Base-by-base conservation (phyloP, 148 eudicot genomes). In the Chenopodium album region DNA sequence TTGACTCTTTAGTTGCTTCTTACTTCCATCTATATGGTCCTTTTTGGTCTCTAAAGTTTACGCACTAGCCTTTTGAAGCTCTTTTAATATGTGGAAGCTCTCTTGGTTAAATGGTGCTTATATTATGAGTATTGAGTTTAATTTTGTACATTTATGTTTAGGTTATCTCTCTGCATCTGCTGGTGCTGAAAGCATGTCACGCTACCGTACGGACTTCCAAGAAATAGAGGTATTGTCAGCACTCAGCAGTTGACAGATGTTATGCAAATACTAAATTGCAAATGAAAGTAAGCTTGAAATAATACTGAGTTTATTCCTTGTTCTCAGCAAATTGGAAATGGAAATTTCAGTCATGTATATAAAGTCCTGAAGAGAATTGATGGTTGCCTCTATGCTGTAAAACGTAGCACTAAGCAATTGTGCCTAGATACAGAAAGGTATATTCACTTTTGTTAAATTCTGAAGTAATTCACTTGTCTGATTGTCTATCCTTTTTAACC, bases 341-440 rank as follows among this genome's bases (percentile, higher is more conserved):
- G 98, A 71, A 93, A 95, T 87, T 95, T 95, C 86, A 95, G 91
- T 79, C 81, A 85, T 70, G 98, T 93, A 79, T 95, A 86, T 86
- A 95, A 93, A 86, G 98, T 84, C 41, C 69, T 93, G 85, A 92
- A 90, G 81, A 91, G 98, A 89, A 89, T 95, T 56, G 98, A 95
- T 85, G 98, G 98, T 76, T 92, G 94, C 84, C 67, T 88, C 85
- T 95, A 95, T 88, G 98, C 98, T 56, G 97, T 95, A 73, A 95
- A 95, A 83, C 90, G 84, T 80, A 89, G 91, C 87, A 89, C 84
- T 75, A 90, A 83, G 66, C 93, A 87, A 79, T 82, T 95, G 76
- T 87, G 85, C 78, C 94, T 86, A 86, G 98, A 92, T 41, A 70
- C 89, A 14, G 93, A 93, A 76, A 92, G 98, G 98, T 95, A 85